phyloP scores from a whole-genome alignment of 2,329 filamentous ascomycete species.

The Hypoxylon sp. region DNA sequence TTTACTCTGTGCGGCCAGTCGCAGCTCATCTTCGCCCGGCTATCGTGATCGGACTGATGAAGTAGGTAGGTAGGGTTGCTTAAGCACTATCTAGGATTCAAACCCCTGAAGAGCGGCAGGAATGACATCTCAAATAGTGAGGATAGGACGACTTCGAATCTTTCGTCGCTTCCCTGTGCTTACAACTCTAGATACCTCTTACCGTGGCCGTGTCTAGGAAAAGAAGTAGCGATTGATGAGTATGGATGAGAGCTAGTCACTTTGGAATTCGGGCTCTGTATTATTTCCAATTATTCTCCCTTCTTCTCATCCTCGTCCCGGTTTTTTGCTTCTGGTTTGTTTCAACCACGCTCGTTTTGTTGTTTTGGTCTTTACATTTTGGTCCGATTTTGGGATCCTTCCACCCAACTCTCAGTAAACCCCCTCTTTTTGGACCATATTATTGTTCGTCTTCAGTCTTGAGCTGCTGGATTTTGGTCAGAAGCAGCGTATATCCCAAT shows the following conservation, averaged over 20 bases:
- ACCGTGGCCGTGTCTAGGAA: not conserved
- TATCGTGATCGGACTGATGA: not conserved
- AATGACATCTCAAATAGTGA: not conserved
- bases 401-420: constrained; percentile 16
- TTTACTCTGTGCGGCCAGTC: not conserved
- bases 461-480: constrained; percentile 6
- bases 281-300: constrained; percentile 4
- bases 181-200: constrained; percentile 2
- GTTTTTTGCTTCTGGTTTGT: constrained; percentile 37
- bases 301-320: constrained; percentile 25
- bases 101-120: not conserved
- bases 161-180: not conserved
- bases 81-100: not conserved
- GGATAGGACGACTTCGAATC: not conserved
- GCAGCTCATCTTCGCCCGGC: not conserved
- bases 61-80: too few species aligned
- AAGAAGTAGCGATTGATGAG: constrained; percentile 9
- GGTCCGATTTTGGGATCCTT: constrained; percentile 44
- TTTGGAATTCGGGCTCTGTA: not conserved
- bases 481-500: constrained; percentile 12
- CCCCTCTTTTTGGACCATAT: constrained; percentile 32
- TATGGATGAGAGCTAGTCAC: not conserved
- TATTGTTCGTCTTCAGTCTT: constrained; percentile 5
- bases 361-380: constrained; percentile 50
- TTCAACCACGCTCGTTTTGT: constrained; percentile 43